Evolutionary conservation across 495 filamentous ascomycete species (phyloP).

Genomic region (Pyrenopolyporus hunteri): DNA sequence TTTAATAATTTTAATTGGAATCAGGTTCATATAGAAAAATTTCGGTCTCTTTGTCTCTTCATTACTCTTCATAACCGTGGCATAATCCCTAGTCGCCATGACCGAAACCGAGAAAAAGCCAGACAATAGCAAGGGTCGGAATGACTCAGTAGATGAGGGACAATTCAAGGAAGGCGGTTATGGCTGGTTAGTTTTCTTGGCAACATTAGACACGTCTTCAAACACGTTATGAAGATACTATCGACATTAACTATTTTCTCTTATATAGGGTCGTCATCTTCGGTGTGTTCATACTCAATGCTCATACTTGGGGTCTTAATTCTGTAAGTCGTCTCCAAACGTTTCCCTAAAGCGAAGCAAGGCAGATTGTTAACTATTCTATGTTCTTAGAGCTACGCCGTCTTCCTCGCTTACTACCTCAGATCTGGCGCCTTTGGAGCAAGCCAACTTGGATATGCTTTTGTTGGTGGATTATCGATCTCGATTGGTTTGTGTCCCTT

Average conservation of each 20-base stretch:
- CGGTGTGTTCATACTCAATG: slow-evolving; percentile 59
- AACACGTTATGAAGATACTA: background rate
- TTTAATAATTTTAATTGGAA: too few relatives aligned
- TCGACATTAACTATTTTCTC: slow-evolving; percentile 1
- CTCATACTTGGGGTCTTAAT: slow-evolving; percentile 67
- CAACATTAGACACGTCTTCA: background rate
- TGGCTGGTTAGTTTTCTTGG: slow-evolving; percentile 47
- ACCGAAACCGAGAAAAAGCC: slow-evolving; percentile 1
- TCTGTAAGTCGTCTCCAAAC: slow-evolving; percentile 46
- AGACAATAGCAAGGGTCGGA: slow-evolving; percentile 4
- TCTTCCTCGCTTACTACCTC: slow-evolving; percentile 76
- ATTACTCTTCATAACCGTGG: background rate
- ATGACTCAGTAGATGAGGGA: slow-evolving; percentile 17
- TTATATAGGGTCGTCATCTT: slow-evolving; percentile 56
- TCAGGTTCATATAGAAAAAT: too few relatives aligned
- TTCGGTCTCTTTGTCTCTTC: too few relatives aligned
- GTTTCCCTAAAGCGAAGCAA: background rate
- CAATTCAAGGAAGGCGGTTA: slow-evolving; percentile 56
- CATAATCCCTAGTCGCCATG: slow-evolving; percentile 14
- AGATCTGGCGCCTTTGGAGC: slow-evolving; percentile 63
- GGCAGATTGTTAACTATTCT: slow-evolving; percentile 4
- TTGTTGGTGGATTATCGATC: slow-evolving; percentile 74
- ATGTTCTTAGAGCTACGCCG: slow-evolving; percentile 61
- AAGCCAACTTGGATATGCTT: slow-evolving; percentile 68
- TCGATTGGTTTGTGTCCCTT: slow-evolving; percentile 50